Base-by-base conservation (phyloP, 129 eudicot species). In the Gnaphalium uliginosum region DNA sequence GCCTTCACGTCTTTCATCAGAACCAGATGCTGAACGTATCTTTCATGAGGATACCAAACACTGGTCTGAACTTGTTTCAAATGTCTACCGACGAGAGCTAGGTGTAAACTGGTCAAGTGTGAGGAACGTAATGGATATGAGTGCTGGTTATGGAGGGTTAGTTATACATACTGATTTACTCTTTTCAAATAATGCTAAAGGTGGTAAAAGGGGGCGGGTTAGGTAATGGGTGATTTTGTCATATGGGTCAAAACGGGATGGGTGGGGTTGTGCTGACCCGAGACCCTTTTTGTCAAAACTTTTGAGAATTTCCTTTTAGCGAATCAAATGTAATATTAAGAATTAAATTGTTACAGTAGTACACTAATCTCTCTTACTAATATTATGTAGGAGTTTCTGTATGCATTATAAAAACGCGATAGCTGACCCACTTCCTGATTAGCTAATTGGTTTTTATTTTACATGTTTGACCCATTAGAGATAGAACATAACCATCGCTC, bases 81-180 rank as follows among this genome's bases (percentile, higher is more conserved):
- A 87, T 65, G 89, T 95, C 63, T 95, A 95, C 78, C 67, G 87
- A 39, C 80, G 78, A 77, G 84, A 76, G 60, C 86, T 91, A 70
- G 84, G 75, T 58, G 82, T 95, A 66, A 85, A 89, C 65, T 95
- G 97, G 99, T 82, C 94, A 25, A 85, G 71, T 10, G 90, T 91
- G 71, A 83, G 99, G 65, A 95, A 95, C 67, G 93, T 91, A 5
- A 89, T 95, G 97, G 99, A 95, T 74, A 95, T 95, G 99, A 95
- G 85, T 83, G 97, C 99, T 68, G 92, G 92, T 69, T 89, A 85
- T 73, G 99, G 99, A 89, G 99, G 99, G 99, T 94, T 79, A 81
- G 85, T 73, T 72, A 6, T 30, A 27, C 51, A 7, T 50, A 76
- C 57, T 70, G 24, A 65, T 62, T 63, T 71, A 23, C 6, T 21